These are phyloP conservation scores for Pascua guehoae DNA, from an alignment of 1,284 basidiomycete genomes.

Conservation along the genomic window DNA sequence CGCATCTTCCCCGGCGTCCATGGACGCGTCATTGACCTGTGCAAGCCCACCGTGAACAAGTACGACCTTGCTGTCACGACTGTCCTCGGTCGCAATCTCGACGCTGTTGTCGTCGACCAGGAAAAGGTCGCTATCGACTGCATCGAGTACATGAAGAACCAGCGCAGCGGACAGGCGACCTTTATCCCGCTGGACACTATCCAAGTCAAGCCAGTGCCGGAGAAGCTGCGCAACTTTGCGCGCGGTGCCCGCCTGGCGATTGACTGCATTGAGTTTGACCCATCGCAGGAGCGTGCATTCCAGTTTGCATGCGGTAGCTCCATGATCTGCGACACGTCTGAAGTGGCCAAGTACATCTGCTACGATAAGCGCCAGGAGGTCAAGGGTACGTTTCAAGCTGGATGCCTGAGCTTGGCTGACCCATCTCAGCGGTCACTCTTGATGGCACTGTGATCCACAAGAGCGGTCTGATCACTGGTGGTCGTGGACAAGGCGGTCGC, in stretches of 20 bases:
- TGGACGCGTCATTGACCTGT: slow-evolving; percentile 86
- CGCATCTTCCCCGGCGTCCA: slow-evolving; percentile 85
- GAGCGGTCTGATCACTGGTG: slow-evolving; percentile 95
- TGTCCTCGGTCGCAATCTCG: slow-evolving; percentile 90
- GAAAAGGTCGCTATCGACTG: slow-evolving; percentile 97
- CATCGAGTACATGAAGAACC: slow-evolving; percentile 95
- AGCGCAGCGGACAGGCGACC: slow-evolving; percentile 90
- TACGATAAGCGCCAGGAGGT: slow-evolving; percentile 94
- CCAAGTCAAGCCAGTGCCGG: slow-evolving; percentile 87
- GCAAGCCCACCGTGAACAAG: slow-evolving; percentile 86
- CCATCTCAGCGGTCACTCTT: slow-evolving; percentile 75
- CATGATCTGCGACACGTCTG: slow-evolving; percentile 91
- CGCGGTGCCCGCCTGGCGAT: slow-evolving; percentile 89
- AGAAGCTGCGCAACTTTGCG: slow-evolving; percentile 87
- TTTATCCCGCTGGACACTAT: slow-evolving; percentile 97
- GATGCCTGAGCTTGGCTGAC: not conserved
- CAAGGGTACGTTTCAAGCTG: slow-evolving; percentile 63
- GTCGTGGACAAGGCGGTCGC: slow-evolving; percentile 67
- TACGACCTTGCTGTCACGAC: slow-evolving; percentile 92
- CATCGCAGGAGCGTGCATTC: slow-evolving; percentile 84
- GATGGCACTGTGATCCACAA: slow-evolving; percentile 98
- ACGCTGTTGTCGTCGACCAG: slow-evolving; percentile 92
- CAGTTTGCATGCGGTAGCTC: slow-evolving; percentile 94
- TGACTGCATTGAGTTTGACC: slow-evolving; percentile 87
- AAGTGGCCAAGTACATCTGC: slow-evolving; percentile 81